Percentiles rank a stretch among this genome's conserved stretches.
Conservation (phyloP, 768 basidiomycete genomes). For the Hydnomerulius pinastri region DNA sequence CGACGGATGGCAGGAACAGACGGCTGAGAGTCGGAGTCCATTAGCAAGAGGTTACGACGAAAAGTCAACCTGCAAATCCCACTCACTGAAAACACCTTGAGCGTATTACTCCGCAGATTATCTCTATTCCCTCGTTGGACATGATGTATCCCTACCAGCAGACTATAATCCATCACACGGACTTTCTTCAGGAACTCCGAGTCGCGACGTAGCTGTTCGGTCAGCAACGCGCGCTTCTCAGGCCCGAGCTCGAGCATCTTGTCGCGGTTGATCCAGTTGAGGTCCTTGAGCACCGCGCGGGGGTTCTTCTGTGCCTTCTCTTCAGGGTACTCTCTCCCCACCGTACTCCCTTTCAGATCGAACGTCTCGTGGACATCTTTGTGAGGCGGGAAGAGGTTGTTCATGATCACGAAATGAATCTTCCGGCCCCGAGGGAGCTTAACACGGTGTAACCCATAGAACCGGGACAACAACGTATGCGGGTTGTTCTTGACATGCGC, state of each 20-base stretch:
- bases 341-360: slow-evolving; percentile 93
- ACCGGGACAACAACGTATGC: slow-evolving; percentile 89
- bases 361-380: slow-evolving; percentile 97
- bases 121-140: slow-evolving; percentile 90
- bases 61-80: not conserved
- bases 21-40: slow-evolving; percentile 48
- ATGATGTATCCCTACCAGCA: slow-evolving; percentile 93
- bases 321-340: slow-evolving; percentile 86
- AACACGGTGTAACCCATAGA: slow-evolving; percentile 97
- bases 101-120: slow-evolving; percentile 85
- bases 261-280: slow-evolving; percentile 90
- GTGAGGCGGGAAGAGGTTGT: slow-evolving; percentile 97
- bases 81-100: slow-evolving; percentile 90
- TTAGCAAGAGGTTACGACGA: not conserved
- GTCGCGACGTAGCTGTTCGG: slow-evolving; percentile 89
- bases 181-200: slow-evolving; percentile 80
- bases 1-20: slow-evolving; percentile 65
- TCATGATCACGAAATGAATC: slow-evolving; percentile 99
- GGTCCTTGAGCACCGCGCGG: slow-evolving; percentile 88
- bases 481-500: slow-evolving; percentile 87
- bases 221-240: slow-evolving; percentile 87
- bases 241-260: slow-evolving; percentile 89
- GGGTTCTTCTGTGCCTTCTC: slow-evolving; percentile 77
- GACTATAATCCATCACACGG: slow-evolving; percentile 94
- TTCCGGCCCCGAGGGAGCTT: slow-evolving; percentile 92